Base-by-base conservation (phyloP, 345 rosid genomes). In the Corymbia maculata region DNA sequence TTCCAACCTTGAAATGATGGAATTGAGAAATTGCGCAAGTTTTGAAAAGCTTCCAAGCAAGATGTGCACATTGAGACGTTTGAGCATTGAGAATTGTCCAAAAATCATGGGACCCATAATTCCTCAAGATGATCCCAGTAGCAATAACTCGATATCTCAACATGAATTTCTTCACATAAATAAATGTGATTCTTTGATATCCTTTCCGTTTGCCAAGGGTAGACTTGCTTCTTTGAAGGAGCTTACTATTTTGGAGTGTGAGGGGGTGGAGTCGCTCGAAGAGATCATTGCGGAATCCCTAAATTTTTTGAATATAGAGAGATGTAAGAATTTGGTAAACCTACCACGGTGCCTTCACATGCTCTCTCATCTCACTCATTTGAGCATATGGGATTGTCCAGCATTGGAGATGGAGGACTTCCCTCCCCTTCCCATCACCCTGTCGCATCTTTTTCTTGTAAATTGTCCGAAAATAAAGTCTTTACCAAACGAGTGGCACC, bases 381-480 rank as follows among this genome's bases (percentile, higher is more conserved):
- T 61, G 32, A 0, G 0, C 0, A 6, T 61, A 0, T 1, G 0
- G 0, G 4, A 1, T 1, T 57, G 64, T 57, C 36, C 9, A 0
- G 0, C 9, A 3, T 13, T 24, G 17, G 36, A n/a, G 36, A n/a
- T 28, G 13, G 36, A 13, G 2, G 17, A 28, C 70, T 28, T 28
- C 2, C 36, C 70, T 64, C 17, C 17, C 36, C 36, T 28, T 28
- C 70, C 70, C 32, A 28, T 3, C 75, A 64, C 75, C 75, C 19
- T 61, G 16, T n/a, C 30, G 4, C 0, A 1, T 6, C 17, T 61
- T 12, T 15, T 0, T 1, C 32, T 61, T 13, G 0, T 3, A 0
- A 2, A 0, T 0, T 13, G 36, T n/a, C 75, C 75, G 2, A 64
- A n/a, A 36, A 3, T 64, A 15, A 64, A 64, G 36, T 64, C 36